A percentile compares a stretch with the other conserved stretches of the same genome.
phyloP scores from a whole-genome alignment of 208 protist genomes.

The Crithidia bombi region DNA sequence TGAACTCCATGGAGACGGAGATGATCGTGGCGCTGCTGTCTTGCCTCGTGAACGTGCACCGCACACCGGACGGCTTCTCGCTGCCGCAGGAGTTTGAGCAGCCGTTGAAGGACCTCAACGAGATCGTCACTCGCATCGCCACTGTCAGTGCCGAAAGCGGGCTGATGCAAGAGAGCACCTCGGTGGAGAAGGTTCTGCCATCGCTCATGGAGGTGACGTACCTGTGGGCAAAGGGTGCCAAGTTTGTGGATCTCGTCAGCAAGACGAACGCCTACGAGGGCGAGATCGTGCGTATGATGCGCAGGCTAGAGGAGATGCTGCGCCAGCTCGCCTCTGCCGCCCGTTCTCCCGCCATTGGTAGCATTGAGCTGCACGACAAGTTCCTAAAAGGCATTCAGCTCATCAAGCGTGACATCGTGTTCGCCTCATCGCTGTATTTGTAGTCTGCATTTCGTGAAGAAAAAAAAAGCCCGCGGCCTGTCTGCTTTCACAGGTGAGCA shows the following conservation, averaged over 20 bases:
- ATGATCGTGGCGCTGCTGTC: conserved; percentile 96
- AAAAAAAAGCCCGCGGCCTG: too few relatives aligned
- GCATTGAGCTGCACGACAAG: conserved; percentile 97
- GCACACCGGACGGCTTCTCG: conserved; percentile 89
- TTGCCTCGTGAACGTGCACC: conserved; percentile 97
- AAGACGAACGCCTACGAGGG: conserved; percentile 99
- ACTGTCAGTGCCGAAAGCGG: conserved; percentile 93
- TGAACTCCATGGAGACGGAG: conserved; percentile 97
- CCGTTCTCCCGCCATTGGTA: conserved; percentile 98
- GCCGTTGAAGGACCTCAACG: conserved; percentile 89
- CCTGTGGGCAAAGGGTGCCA: conserved; percentile 96
- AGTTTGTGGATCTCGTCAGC: conserved; percentile 97
- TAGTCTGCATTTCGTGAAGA: too few relatives aligned
- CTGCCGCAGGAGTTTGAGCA: conserved; percentile 88
- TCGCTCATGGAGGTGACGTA: conserved; percentile 97
- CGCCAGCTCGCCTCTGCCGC: conserved; percentile 97
- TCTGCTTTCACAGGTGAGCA: neutral
- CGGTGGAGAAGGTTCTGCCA: conserved; percentile 95
- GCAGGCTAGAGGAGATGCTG: conserved; percentile 98
- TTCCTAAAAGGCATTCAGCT: conserved; percentile 96
- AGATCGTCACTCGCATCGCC: conserved; percentile 93
- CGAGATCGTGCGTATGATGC: conserved; percentile 98
- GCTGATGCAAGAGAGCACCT: conserved; percentile 90
- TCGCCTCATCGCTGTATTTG: conserved; percentile 98
- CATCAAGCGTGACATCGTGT: conserved; percentile 99